Base-by-base conservation (phyloP, 805 yeast species). In the Suhomyces tanzawaensis region DNA sequence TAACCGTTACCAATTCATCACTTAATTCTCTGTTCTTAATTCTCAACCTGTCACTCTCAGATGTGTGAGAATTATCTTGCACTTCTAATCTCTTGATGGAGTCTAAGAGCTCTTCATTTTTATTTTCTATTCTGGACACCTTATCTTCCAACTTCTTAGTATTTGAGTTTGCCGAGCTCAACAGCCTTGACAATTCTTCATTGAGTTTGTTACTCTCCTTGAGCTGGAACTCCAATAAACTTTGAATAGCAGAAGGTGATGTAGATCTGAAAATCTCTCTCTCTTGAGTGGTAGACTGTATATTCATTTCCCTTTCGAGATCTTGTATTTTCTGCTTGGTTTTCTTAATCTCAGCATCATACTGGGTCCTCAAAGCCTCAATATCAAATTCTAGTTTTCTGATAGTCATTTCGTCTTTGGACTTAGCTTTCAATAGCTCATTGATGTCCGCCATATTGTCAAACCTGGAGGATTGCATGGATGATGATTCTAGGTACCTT, bases 321-420 rank as follows among this genome's bases (percentile, higher is more conserved):
- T 49, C 30, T 36, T 62, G 51, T 40, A 58, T 34, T 48, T 60
- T 46, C 38, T 55, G 56, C 43, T 65, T 61, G 43, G 60, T 60
- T 19, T 53, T 49, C n/a, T 53, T 55, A 13, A 62, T 41, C 41
- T 73, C 71, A 23, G 53, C 47, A 34, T 65, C 64, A 16, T 35
- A 29, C 19, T 61, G 67, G 6, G 57, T 59, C 40, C 60, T 62
- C 29, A 64, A 30, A 15, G 58, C 58, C 11, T 63, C 66, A 29
- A 64, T 53, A 19, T 76, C 80, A 16, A 57, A 48, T 37, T 61
- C 60, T 15, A 68, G 41, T 16, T 62, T 44, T 23, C 64, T 62
- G 24, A 69, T 51, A 34, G 65, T 59, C 8, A 64, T 58, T 38
- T 74, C 77, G 39, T 64, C 59, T 4, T 55, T 55, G 3, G 62